Percentiles rank a stretch among this genome's conserved stretches.
These are phyloP conservation scores for Dillenia turbinata DNA, from an alignment of 164 flowering plant genomes.

Conservation along the genomic window DNA sequence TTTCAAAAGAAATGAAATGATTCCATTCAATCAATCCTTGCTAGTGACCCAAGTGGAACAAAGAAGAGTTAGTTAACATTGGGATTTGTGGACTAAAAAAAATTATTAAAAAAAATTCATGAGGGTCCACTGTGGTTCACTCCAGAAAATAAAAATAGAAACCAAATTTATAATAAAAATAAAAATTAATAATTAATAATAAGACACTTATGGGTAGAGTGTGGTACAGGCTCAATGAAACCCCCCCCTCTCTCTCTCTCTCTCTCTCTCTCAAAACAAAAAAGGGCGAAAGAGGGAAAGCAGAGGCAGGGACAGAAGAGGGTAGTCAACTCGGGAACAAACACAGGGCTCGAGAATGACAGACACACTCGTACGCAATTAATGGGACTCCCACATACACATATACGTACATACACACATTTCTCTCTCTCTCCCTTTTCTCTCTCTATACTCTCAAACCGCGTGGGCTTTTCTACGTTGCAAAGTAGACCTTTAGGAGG, in stretches of 20 bases:
- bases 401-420: slow-evolving; percentile 5
- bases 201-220: too few species aligned
- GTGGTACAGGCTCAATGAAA: too few species aligned
- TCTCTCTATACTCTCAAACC: too few species aligned
- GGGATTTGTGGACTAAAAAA: slow-evolving; percentile 23
- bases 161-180: too few species aligned
- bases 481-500: too few species aligned
- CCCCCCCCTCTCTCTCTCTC: background rate
- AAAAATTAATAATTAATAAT: too few species aligned
- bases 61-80: slow-evolving; percentile 24
- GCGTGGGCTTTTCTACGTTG: too few species aligned
- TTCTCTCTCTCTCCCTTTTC: background rate
- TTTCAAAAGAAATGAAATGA: background rate
- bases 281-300: background rate
- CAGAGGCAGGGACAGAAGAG: background rate
- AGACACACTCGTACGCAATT: slow-evolving; percentile 13
- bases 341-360: slow-evolving; percentile 53
- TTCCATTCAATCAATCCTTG: background rate
- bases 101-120: too few species aligned
- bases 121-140: too few species aligned
- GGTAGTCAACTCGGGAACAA: slow-evolving; percentile 30
- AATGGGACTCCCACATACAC: slow-evolving; percentile 27
- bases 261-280: background rate
- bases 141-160: too few species aligned
- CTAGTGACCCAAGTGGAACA: background rate